Evolutionary conservation across 768 basidiomycete species (phyloP).

Genomic region (Zangia roseola): DNA sequence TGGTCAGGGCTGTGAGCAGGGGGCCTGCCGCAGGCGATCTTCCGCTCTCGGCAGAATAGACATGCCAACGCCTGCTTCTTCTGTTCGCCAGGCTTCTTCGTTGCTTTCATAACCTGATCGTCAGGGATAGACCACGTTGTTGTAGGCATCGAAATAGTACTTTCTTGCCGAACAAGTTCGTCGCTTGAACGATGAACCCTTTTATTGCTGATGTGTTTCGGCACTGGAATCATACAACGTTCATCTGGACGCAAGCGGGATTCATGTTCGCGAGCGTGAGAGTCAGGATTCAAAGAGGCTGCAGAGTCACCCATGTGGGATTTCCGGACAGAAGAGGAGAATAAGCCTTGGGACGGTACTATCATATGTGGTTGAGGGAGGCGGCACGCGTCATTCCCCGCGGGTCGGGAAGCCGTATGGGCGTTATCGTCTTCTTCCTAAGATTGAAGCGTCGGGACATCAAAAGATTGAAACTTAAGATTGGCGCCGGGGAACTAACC

Average conservation of each 20-base stretch:
- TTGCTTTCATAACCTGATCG: constrained; percentile 31
- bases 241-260: constrained; percentile 26
- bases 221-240: constrained; percentile 13
- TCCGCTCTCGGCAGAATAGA: constrained; percentile 48
- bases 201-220: constrained; percentile 27
- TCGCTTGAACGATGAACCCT: constrained; percentile 28
- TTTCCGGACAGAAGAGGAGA: constrained; percentile 12
- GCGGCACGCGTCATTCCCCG: constrained; percentile 22
- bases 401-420: constrained; percentile 18
- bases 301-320: constrained; percentile 12
- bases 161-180: constrained; percentile 31
- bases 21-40: constrained; percentile 50
- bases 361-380: constrained; percentile 24
- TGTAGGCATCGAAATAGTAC: constrained; percentile 20
- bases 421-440: constrained; percentile 27
- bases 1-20: constrained; percentile 35
- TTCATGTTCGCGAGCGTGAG: constrained; percentile 22
- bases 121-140: constrained; percentile 37
- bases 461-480: constrained; percentile 26
- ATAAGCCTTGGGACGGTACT: constrained; percentile 22
- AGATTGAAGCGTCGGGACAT: constrained; percentile 24
- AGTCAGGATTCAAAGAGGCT: constrained; percentile 8
- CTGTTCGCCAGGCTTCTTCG: constrained; percentile 36
- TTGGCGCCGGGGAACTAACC: constrained; percentile 31
- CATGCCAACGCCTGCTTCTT: constrained; percentile 49